phyloP scores from a whole-genome alignment of 1,139 yeast species.

The Saccharomyces hybrid region DNA sequence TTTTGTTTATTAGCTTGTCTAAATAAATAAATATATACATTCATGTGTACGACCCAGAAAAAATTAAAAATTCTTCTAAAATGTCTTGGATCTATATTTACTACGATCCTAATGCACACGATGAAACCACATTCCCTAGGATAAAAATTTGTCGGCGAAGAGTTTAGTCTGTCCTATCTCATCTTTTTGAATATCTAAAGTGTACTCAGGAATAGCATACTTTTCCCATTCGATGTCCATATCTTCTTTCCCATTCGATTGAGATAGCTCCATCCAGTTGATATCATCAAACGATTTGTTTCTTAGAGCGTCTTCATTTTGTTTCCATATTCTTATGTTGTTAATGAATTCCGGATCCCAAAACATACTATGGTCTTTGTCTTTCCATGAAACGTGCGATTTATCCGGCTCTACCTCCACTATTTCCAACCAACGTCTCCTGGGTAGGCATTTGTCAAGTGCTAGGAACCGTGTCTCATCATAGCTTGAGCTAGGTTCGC shows the following conservation, averaged over 20 bases:
- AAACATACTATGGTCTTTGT: conserved; percentile 14
- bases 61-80: not conserved
- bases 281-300: conserved; percentile 2
- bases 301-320: conserved; percentile 2
- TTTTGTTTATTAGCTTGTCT: not conserved
- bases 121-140: not conserved
- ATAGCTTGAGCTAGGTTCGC: not conserved
- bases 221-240: conserved; percentile 10
- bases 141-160: conserved; percentile 3
- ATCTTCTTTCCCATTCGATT: not conserved
- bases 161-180: conserved; percentile 13
- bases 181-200: conserved; percentile 9
- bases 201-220: conserved; percentile 13
- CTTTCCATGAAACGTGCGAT: conserved; percentile 23
- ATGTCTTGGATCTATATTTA: not conserved
- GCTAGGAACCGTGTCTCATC: conserved; percentile 58
- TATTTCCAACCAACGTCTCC: conserved; percentile 46
- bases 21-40: not conserved
- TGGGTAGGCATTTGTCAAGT: conserved; percentile 73
- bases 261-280: conserved; percentile 6
- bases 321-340: conserved; percentile 33
- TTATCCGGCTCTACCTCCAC: conserved; percentile 34
- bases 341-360: conserved; percentile 44
- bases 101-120: not conserved
- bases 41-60: not conserved